Conservation (phyloP, 2,329 filamentous ascomycete genomes). For the Lecanicillium sp. region DNA sequence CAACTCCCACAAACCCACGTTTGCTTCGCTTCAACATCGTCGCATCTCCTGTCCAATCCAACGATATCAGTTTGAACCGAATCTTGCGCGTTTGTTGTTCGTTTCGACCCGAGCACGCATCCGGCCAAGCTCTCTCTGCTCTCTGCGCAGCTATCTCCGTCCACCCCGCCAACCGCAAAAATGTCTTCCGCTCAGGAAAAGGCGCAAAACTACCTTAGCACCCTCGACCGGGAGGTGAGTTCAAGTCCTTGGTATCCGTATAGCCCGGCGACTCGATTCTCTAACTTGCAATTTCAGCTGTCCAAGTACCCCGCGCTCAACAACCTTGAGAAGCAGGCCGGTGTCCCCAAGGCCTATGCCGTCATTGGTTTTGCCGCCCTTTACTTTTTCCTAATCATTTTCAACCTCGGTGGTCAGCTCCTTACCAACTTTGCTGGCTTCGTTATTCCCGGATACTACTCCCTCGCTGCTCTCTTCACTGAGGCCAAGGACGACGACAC, state of each 20-base stretch:
- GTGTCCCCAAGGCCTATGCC: constrained; percentile 78
- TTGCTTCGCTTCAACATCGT: constrained; percentile 11
- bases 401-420: constrained; percentile 86
- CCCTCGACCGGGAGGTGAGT: constrained; percentile 78
- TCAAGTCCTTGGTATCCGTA: not conserved
- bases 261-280: not conserved
- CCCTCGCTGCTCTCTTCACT: constrained; percentile 70
- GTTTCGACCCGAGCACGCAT: not conserved
- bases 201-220: constrained; percentile 67
- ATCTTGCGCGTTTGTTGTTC: not conserved
- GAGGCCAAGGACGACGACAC: constrained; percentile 69
- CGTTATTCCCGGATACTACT: constrained; percentile 78
- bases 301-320: constrained; percentile 78
- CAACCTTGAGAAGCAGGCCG: constrained; percentile 80
- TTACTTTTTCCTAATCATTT: constrained; percentile 88
- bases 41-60: not conserved
- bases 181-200: constrained; percentile 73
- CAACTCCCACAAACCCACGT: constrained; percentile 13
- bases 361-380: constrained; percentile 68
- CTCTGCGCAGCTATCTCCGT: constrained; percentile 6
- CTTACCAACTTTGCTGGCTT: constrained; percentile 84
- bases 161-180: constrained; percentile 26
- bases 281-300: constrained; percentile 45
- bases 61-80: not conserved
- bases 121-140: not conserved